Base-by-base conservation (phyloP, 108 stramenopile species). In the Asterionellopsis glacialis region DNA sequence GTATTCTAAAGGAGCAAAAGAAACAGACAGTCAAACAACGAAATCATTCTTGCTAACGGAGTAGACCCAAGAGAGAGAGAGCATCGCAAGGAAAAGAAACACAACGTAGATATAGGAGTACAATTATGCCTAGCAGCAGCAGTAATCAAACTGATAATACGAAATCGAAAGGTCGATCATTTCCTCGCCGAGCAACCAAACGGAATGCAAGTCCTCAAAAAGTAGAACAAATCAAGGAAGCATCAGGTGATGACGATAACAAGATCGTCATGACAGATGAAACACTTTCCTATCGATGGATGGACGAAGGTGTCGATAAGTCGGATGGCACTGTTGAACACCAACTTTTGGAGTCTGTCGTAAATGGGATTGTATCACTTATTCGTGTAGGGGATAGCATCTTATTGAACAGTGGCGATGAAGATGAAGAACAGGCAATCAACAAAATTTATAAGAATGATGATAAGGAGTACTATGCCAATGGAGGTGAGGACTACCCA, bases 361-460 rank as follows among this genome's bases (percentile, higher is more conserved):
- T 65, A 26, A 67, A 59, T 33, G 75, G 72, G 23, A 49, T 41
- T 43, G 33, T 13, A 42, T 62, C 39, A 63, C 58, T 57, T 18
- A 65, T 87, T 26, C 58, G 72, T 39, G 51, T 65, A 22, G 86
- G 86, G 45, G 82, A 84, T 69, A 61, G 41, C 26, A 73, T 82
- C 21, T 60, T 76, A 28, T 47, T 87, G 51, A 68, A 74, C 43
- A 70, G 70, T 22, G 69, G 65, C 1, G 47, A 41, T 12, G 63
- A 42, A 58, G 39, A 60, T 9, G 45, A 45, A 10, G 60, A 47
- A 27, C 44, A 21, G 49, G 67, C 0, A 33, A 33, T 33, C 7
- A 33, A 33, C 7, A 33, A 33, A 7, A 33, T 33, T 24, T 51
- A 41, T 21, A 24, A 63, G 44, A 47, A 19, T 14, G 48, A 49